Percentiles rank a stretch among this genome's conserved stretches.
Conservation (phyloP, 805 yeast genomes). For the Lachancea lanzarotensis region DNA sequence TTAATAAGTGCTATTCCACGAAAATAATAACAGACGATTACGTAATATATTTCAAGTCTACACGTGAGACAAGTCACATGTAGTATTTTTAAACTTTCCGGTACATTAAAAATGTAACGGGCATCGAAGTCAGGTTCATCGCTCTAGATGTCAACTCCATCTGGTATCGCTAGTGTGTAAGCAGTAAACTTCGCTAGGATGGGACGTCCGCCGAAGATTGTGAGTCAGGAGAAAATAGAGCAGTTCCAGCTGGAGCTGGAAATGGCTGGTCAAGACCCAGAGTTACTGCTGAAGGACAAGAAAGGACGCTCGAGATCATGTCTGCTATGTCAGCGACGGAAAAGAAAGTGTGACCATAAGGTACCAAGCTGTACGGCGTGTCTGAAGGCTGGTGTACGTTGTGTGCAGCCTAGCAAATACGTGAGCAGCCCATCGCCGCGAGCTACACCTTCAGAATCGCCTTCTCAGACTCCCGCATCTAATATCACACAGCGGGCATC, state of each 20-base stretch:
- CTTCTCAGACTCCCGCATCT: background rate
- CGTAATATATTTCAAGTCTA: too few relatives aligned
- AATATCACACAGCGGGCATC: background rate
- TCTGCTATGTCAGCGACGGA: slow-evolving; percentile 48
- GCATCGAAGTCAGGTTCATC: too few relatives aligned
- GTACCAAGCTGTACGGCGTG: slow-evolving; percentile 62
- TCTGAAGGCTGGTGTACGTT: slow-evolving; percentile 52
- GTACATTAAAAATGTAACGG: too few relatives aligned
- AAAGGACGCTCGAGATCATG: slow-evolving; percentile 55
- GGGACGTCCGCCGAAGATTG: slow-evolving; percentile 34
- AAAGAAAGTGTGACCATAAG: slow-evolving; percentile 61
- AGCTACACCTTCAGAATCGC: slow-evolving; percentile 1
- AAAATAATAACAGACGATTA: too few relatives aligned
- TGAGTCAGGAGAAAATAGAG: slow-evolving; percentile 32
- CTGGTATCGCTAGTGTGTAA: too few relatives aligned
- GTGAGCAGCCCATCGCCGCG: slow-evolving; percentile 11
- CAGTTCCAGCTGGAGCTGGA: slow-evolving; percentile 31
- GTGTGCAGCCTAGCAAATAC: slow-evolving; percentile 60
- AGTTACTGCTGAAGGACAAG: slow-evolving; percentile 35
- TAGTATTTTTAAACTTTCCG: too few relatives aligned
- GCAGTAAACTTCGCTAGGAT: slow-evolving; percentile 10
- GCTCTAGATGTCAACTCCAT: background rate
- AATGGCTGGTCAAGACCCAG: slow-evolving; percentile 29
- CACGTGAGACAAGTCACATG: too few relatives aligned
- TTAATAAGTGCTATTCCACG: too few relatives aligned